phyloP scores from a whole-genome alignment of 2,329 filamentous ascomycete species.

The Metarhizium humberi region DNA sequence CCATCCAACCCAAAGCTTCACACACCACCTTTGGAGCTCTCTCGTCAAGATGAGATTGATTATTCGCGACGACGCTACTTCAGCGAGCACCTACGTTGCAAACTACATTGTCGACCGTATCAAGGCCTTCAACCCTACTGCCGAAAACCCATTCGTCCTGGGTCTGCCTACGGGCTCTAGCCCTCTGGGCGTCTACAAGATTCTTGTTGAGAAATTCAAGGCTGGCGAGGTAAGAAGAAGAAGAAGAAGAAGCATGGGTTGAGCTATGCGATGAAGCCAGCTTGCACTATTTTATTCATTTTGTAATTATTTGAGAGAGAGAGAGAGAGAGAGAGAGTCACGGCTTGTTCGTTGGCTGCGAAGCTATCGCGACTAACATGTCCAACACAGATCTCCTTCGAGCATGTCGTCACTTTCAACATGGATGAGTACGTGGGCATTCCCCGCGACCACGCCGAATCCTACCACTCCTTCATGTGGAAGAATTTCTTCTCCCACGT shows the following conservation, averaged over 20 bases:
- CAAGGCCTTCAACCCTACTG: conserved; percentile 64
- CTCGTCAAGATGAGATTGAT: conserved; percentile 63
- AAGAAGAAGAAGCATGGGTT: too few relatives aligned
- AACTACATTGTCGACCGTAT: conserved; percentile 79
- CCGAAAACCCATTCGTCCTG: conserved; percentile 68
- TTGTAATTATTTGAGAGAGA: not conserved
- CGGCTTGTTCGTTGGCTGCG: not conserved
- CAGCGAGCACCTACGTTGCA: conserved; percentile 67
- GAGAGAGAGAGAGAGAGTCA: not conserved
- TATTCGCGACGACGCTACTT: conserved; percentile 61
- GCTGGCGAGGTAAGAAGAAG: conserved; percentile 39
- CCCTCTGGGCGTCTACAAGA: conserved; percentile 67
- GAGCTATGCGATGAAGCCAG: conserved; percentile 3
- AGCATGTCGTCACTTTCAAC: conserved; percentile 85
- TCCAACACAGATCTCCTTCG: conserved; percentile 59
- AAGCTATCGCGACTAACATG: conserved; percentile 2
- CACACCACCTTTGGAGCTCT: conserved; percentile 5
- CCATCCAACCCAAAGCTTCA: not conserved
- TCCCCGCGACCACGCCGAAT: conserved; percentile 72
- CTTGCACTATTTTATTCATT: conserved; percentile 11
- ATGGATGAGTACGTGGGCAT: conserved; percentile 90
- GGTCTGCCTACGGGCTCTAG: conserved; percentile 78
- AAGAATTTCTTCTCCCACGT: conserved; percentile 83
- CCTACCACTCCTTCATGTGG: conserved; percentile 91
- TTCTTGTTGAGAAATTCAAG: conserved; percentile 64